A percentile compares a stretch with the other conserved stretches of the same genome.
These are phyloP conservation scores for Isatis tinctoria DNA, from an alignment of 345 rosid species.

Conservation along the genomic window DNA sequence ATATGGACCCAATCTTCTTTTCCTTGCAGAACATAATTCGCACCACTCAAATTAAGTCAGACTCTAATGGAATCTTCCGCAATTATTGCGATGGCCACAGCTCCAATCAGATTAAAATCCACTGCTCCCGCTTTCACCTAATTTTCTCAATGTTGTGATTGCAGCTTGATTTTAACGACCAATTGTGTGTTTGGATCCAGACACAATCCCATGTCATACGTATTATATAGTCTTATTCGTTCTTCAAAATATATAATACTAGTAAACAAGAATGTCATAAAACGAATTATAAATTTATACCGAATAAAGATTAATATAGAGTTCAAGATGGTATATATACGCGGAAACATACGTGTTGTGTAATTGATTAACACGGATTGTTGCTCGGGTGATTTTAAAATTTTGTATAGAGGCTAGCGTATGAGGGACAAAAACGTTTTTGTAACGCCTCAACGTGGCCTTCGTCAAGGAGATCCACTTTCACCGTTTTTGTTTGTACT, in stretches of 20 bases:
- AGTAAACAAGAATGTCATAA: neutral
- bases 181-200: neutral
- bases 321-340: neutral
- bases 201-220: neutral
- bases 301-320: neutral
- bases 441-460: no score
- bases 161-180: neutral
- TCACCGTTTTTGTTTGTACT: no score
- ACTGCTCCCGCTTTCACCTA: neutral
- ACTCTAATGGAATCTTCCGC: constrained; percentile 21
- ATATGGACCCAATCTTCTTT: constrained; percentile 13
- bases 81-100: constrained; percentile 19
- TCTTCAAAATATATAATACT: neutral
- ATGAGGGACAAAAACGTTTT: no score
- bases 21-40: constrained; percentile 6
- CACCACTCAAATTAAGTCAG: constrained; percentile 16
- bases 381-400: neutral
- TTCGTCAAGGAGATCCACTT: no score
- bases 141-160: neutral
- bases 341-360: neutral
- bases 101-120: constrained; percentile 12
- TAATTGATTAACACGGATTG: neutral
- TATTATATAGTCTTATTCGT: neutral
- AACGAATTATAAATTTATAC: neutral
- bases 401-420: no score